A percentile compares a stretch with the other conserved stretches of the same genome.
These are phyloP conservation scores for Ophiorrhiza pumila DNA, from an alignment of 257 asterid species.

Conservation along the genomic window DNA sequence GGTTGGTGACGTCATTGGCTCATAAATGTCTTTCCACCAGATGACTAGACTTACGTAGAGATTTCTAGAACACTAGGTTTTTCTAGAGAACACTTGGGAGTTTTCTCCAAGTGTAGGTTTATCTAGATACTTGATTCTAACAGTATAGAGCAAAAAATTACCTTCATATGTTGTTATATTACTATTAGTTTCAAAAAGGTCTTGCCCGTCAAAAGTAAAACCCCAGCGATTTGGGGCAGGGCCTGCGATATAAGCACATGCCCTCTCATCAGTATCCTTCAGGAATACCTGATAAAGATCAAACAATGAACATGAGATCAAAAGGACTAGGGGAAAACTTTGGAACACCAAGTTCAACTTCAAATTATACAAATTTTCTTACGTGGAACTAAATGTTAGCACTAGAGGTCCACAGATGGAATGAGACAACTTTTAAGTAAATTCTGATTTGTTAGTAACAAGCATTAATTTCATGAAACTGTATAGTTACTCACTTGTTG, in stretches of 20 bases:
- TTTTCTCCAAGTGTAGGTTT: too few species aligned
- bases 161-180: conserved; percentile 41
- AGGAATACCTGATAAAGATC: conserved; percentile 67
- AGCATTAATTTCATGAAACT: conserved; percentile 5
- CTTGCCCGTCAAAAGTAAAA: conserved; percentile 71
- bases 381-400: neutral
- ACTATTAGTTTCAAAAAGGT: conserved; percentile 58
- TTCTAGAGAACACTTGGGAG: too few species aligned
- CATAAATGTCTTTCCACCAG: neutral
- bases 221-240: conserved; percentile 99
- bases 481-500: conserved; percentile 63
- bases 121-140: too few species aligned
- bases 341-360: neutral
- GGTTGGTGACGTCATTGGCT: neutral
- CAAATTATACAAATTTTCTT: neutral
- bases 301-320: conserved; percentile 13
- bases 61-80: too few species aligned
- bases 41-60: too few species aligned
- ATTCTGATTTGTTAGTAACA: too few species aligned
- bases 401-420: too few species aligned
- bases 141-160: conserved; percentile 31
- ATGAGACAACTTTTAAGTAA: too few species aligned
- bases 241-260: conserved; percentile 99
- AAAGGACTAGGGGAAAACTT: neutral
- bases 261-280: conserved; percentile 98